phyloP scores from a whole-genome alignment of 768 basidiomycete species.

The Psilocybe cyanescens region DNA sequence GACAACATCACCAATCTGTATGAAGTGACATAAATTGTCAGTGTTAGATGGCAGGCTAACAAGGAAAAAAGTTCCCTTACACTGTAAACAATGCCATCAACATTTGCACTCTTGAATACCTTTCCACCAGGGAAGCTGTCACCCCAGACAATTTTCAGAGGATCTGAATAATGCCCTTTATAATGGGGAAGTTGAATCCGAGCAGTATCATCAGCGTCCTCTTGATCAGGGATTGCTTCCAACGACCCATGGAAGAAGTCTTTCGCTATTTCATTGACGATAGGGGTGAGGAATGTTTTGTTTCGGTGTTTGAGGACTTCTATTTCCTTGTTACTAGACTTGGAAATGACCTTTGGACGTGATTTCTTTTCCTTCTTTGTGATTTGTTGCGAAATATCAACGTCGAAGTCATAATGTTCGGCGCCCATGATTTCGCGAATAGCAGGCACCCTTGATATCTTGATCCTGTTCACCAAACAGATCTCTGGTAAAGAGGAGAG shows the following conservation, averaged over 20 bases:
- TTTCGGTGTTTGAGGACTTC: conserved; percentile 29
- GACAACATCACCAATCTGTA: conserved; percentile 65
- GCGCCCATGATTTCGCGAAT: conserved; percentile 31
- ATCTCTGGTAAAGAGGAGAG: conserved; percentile 41
- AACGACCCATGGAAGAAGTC: conserved; percentile 52
- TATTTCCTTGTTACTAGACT: conserved; percentile 26
- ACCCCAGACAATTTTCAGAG: conserved; percentile 38
- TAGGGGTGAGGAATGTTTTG: conserved; percentile 47
- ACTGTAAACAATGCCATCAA: conserved; percentile 62
- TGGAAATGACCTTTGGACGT: neutral
- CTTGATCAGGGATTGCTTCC: conserved; percentile 30
- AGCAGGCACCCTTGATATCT: conserved; percentile 45
- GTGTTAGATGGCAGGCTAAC: neutral
- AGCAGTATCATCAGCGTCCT: conserved; percentile 26
- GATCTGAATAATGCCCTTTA: conserved; percentile 36
- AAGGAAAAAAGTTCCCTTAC: conserved; percentile 36
- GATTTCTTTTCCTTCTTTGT: neutral
- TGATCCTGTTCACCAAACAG: conserved; percentile 24
- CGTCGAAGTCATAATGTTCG: conserved; percentile 5
- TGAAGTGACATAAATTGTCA: neutral
- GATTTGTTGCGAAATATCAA: neutral
- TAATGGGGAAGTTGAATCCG: neutral
- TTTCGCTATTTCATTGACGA: conserved; percentile 48
- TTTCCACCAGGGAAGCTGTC: conserved; percentile 16
- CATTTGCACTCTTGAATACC: conserved; percentile 47